Conservation (phyloP, 2,329 filamentous ascomycete species). For the Fusarium proliferatum region DNA sequence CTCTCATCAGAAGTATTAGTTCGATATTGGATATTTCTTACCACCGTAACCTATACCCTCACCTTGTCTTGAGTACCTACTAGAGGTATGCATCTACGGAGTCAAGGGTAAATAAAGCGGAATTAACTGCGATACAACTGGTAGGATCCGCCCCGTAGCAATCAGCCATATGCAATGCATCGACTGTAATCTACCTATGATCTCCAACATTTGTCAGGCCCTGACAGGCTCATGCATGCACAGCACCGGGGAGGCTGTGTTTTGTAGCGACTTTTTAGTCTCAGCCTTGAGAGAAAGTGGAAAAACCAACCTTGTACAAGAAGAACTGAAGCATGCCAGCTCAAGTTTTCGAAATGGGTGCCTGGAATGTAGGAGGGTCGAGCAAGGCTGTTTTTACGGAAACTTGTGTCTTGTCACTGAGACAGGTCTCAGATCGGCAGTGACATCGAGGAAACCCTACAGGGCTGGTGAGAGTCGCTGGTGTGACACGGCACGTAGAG, state of each 20-base stretch:
- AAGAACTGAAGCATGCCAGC: constrained; percentile 6
- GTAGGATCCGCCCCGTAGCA: background rate
- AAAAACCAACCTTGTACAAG: constrained; percentile 31
- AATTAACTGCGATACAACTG: background rate
- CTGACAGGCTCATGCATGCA: constrained; percentile 21
- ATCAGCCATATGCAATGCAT: background rate
- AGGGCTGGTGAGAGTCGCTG: constrained; percentile 37
- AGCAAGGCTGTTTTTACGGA: constrained; percentile 1
- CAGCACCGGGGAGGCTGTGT: constrained; percentile 32
- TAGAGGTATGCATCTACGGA: background rate
- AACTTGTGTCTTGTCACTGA: constrained; percentile 23
- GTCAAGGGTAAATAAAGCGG: background rate
- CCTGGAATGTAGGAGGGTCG: constrained; percentile 5
- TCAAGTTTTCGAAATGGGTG: constrained; percentile 15
- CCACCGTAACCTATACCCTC: background rate
- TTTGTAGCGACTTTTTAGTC: constrained; percentile 24
- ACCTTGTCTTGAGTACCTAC: background rate
- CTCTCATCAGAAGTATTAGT: background rate
- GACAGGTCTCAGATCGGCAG: constrained; percentile 36
- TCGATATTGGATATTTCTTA: background rate
- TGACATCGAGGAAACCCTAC: constrained; percentile 42
- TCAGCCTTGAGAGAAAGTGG: constrained; percentile 45
- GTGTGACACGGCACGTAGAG: background rate
- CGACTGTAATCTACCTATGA: constrained; percentile 4
- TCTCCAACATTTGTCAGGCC: constrained; percentile 19